These are phyloP conservation scores for Cenococcum geophilum DNA, from an alignment of 495 filamentous ascomycete genomes.

Conservation along the genomic window DNA sequence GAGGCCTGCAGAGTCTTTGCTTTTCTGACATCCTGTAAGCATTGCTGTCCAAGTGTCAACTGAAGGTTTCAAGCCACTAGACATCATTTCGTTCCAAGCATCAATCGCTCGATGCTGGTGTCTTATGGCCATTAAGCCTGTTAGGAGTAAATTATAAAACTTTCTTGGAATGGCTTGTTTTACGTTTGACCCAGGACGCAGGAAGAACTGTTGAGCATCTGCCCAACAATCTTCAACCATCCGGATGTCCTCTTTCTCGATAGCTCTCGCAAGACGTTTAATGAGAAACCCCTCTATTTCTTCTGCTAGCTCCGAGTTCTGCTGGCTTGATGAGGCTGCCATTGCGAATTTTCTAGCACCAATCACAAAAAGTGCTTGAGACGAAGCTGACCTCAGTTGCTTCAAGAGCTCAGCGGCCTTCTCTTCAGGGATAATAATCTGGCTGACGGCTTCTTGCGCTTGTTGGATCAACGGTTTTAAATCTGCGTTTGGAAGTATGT, in stretches of 20 bases:
- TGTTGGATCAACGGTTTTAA: constrained; percentile 1
- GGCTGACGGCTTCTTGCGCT: neutral
- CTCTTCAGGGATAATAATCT: constrained; percentile 7
- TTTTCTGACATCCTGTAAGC: constrained; percentile 51
- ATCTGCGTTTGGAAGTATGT: neutral
- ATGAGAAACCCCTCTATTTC: constrained; percentile 2
- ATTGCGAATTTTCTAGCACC: constrained; percentile 1
- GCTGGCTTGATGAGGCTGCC: neutral
- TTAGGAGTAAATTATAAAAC: constrained; percentile 51
- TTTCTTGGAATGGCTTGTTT: constrained; percentile 16
- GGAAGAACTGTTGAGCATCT: constrained; percentile 6
- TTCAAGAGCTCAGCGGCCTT: constrained; percentile 32
- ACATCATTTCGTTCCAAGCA: constrained; percentile 56
- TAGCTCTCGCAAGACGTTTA: constrained; percentile 5
- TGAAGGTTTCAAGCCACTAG: constrained; percentile 46
- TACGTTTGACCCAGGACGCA: constrained; percentile 1
- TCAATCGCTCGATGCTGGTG: constrained; percentile 46
- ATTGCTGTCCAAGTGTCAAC: constrained; percentile 57
- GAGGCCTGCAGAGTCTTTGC: constrained; percentile 46
- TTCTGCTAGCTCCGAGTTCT: neutral
- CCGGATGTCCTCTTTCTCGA: constrained; percentile 5
- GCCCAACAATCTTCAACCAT: constrained; percentile 16
- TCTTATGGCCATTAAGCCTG: constrained; percentile 46
- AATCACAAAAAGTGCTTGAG: constrained; percentile 6
- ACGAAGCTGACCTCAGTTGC: constrained; percentile 10